Base-by-base conservation (phyloP, 1,139 yeast genomes). In the Chernovozyma aurita region DNA sequence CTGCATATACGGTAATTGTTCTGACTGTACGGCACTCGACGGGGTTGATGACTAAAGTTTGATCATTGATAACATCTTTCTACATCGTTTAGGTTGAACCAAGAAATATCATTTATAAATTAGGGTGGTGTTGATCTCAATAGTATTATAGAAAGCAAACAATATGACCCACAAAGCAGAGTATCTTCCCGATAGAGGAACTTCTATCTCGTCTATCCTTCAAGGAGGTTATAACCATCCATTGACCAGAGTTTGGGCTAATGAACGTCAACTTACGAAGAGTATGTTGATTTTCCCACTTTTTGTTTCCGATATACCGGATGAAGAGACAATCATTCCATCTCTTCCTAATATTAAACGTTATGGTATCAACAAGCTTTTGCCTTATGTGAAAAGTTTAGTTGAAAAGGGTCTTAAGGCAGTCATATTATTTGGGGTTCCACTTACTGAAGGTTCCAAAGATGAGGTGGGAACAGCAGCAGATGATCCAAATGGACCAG, bases 181-280 rank as follows among this genome's bases (percentile, higher is more conserved):
- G 53, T 85, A 71, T 52, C 64, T 83, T 39, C 75, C 76, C 16
- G 61, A 68, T 1, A 64, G 72, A 18, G 78, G 77, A 22, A 76
- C 92, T 1, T 68, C 72, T 30, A 76, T 85, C 43, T 73, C 88
- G n/a, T 84, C 95, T 5, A 68, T 92, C 32, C 72, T 92, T 35
- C 92, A 92, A 45, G 96, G 97, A 41, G 97, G 98, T 3, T 92
- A 90, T 65, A 84, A 85, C 61, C 95, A 90, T 53, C 95, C 96
- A 2, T 69, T 92, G 39, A 57, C 90, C 16, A 76, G 98, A 49
- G 82, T 77, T 58, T 92, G 98, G 98, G 98, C 92, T 60, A 76
- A 74, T 47, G 88, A 82, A 52, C 76, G 90, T 49, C 94, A 81
- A 55, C 72, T 92, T 41, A 73, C 84, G 30, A 94, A 92, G 62